Evolutionary conservation across 2,329 filamentous ascomycete genomes (phyloP), one percentile per base, ranked within the genome.

Genomic region (Penicillium corylophilum): DNA sequence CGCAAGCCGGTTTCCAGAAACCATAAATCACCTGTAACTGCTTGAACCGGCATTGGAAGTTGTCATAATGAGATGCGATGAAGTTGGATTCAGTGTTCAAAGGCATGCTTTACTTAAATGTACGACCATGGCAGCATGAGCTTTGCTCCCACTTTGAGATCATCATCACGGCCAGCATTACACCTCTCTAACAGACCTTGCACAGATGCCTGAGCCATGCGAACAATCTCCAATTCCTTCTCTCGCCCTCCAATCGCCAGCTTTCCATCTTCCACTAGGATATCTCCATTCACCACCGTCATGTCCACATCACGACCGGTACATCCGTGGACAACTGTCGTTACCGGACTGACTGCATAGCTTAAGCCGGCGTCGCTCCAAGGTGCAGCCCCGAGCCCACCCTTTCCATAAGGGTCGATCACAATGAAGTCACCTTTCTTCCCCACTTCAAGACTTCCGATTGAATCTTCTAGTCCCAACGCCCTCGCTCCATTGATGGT

Each of bases 401-500:
- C 60, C 13, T 24, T 50, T 5, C 66, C 65, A 41, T 64, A 65
- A 0, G 67, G 64, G 42, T 69, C 64, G 13, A 70, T 40, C 20
- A 62, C 58, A 2, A 73, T 54, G 35, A 60, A 50, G 22, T 60
- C 57, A 2, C 51, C 57, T 35, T 60, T 60, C 28, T 59, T 74
- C 0, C 67, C 68, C 7, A 61, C 56, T 40, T 71, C 67, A 3
- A 74, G 43, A 40, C 64, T 71, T 1, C 71, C 71, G 10, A 71
- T 67, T 3, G 66, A 55, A 12, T 60, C 33, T 20, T 73, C 68
- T 7, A 79, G 52, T 0, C 76, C 76, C 20, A 80, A 54, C 0
- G 77, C 77, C 43, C 62, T 70, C 0, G 78, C 77, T 0, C 76
- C 77, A 44, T 76, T 72, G 50, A 79, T 75, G 1, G 78, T 79